Evolutionary conservation across 345 rosid genomes (phyloP).

Genomic region (Brassica napus): DNA sequence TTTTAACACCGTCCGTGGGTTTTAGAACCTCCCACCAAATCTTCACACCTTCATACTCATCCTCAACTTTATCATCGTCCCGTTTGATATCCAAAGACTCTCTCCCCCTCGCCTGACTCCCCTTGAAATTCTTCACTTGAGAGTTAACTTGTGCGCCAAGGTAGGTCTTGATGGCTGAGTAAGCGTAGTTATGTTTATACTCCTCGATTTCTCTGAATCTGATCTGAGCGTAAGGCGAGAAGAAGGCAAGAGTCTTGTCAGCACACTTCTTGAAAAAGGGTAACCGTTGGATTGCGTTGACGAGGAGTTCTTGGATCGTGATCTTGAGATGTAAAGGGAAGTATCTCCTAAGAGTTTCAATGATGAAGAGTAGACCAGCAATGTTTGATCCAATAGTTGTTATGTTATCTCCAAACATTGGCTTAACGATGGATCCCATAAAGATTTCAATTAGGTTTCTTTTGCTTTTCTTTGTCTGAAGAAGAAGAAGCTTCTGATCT

Average conservation of each 20-base stretch:
- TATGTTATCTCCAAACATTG: conserved; percentile 9
- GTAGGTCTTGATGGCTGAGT: conserved; percentile 51
- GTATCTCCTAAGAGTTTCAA: conserved; percentile 44
- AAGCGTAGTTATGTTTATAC: conserved; percentile 47
- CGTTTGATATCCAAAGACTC: conserved; percentile 18
- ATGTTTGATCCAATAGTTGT: conserved; percentile 25
- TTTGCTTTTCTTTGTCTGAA: neutral
- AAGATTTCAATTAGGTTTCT: neutral
- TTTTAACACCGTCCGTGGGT: neutral
- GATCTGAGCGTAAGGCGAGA: conserved; percentile 53
- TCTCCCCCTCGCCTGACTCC: conserved; percentile 11
- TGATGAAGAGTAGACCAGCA: conserved; percentile 46
- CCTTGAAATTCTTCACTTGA: conserved; percentile 23
- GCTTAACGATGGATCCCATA: conserved; percentile 27
- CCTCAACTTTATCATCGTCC: conserved; percentile 8
- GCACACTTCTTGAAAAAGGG: conserved; percentile 38
- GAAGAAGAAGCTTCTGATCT: conserved; percentile 4
- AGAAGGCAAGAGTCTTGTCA: conserved; percentile 32
- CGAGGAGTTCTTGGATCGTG: conserved; percentile 12
- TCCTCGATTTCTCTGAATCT: conserved; percentile 52
- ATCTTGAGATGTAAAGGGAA: conserved; percentile 4
- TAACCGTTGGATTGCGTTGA: conserved; percentile 25
- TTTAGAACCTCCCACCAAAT: conserved; percentile 27
- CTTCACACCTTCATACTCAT: conserved; percentile 29
- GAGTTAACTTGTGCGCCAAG: conserved; percentile 41